Conservation (phyloP, 495 filamentous ascomycete genomes). For the Extremus antarcticus region DNA sequence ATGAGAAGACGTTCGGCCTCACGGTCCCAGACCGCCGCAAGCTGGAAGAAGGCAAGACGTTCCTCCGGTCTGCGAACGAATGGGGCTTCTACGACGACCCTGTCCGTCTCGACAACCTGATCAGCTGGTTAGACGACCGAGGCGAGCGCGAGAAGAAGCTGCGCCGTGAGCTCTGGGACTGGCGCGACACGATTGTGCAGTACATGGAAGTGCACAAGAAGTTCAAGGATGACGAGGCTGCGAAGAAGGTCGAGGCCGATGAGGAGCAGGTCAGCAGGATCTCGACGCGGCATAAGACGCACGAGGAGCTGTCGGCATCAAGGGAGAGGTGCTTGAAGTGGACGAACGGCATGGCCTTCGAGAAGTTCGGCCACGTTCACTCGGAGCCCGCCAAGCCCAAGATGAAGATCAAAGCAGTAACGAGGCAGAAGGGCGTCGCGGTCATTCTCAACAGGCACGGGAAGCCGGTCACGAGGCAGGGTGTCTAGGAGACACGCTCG, state of each 20-base stretch:
- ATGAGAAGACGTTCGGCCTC: conserved; percentile 57
- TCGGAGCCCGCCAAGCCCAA: conserved; percentile 37
- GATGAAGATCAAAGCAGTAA: conserved; percentile 2
- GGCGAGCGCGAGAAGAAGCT: conserved; percentile 76
- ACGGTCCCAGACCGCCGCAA: conserved; percentile 78
- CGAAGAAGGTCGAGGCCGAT: conserved; percentile 44
- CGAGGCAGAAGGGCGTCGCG: conserved; percentile 9
- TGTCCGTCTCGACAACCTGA: conserved; percentile 59
- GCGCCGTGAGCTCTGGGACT: conserved; percentile 68
- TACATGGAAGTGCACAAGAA: conserved; percentile 69
- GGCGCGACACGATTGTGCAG: conserved; percentile 61
- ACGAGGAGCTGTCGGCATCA: conserved; percentile 43
- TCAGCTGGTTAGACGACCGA: conserved; percentile 78
- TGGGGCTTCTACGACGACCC: conserved; percentile 88
- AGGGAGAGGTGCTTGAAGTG: conserved; percentile 66
- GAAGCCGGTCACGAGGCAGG: conserved; percentile 18
- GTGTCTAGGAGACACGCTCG: too few relatives aligned
- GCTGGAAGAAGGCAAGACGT: conserved; percentile 72
- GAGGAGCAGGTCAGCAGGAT: conserved; percentile 51
- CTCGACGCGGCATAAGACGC: conserved; percentile 63
- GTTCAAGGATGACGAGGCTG: conserved; percentile 50
- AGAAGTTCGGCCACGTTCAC: conserved; percentile 73
- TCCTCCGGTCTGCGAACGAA: conserved; percentile 63
- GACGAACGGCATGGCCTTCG: conserved; percentile 67
- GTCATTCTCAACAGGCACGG: conserved; percentile 7